Conservation (phyloP, 768 basidiomycete species). For the Leucocoprinus birnbaumii region DNA sequence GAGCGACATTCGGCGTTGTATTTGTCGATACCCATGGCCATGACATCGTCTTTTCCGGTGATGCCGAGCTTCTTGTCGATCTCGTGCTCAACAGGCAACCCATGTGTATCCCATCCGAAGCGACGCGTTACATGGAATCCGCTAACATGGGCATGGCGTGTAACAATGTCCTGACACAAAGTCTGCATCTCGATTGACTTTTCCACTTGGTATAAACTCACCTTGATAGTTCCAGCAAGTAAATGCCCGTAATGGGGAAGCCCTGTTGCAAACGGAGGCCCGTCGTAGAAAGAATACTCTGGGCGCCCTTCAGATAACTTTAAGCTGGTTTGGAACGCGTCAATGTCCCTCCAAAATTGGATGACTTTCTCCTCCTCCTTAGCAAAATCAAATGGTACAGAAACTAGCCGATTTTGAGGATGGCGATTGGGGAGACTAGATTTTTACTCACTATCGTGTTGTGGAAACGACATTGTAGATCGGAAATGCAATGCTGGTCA, state of each 20-base stretch:
- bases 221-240: slow-evolving; percentile 92
- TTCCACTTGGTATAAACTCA: too few relatives aligned
- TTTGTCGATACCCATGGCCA: slow-evolving; percentile 93
- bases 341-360: slow-evolving; percentile 92
- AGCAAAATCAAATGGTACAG: slow-evolving; percentile 76
- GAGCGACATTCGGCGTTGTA: slow-evolving; percentile 97
- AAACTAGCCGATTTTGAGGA: slow-evolving; percentile 43
- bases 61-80: slow-evolving; percentile 97
- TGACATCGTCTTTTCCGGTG: slow-evolving; percentile 89
- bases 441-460: slow-evolving; percentile 65
- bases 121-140: slow-evolving; percentile 91
- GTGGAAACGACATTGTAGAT: slow-evolving; percentile 56
- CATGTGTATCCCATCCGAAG: slow-evolving; percentile 99
- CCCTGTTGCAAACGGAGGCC: slow-evolving; percentile 96
- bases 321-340: slow-evolving; percentile 93
- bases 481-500: background rate
- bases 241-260: slow-evolving; percentile 96
- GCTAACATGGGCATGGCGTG: slow-evolving; percentile 90
- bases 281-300: slow-evolving; percentile 94
- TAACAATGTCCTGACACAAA: slow-evolving; percentile 83
- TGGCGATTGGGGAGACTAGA: slow-evolving; percentile 2
- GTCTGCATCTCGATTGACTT: slow-evolving; percentile 10
- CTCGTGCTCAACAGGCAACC: slow-evolving; percentile 97
- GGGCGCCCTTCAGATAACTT: slow-evolving; percentile 91
- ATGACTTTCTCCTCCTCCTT: slow-evolving; percentile 90